Evolutionary conservation across 2,329 filamentous ascomycete genomes (phyloP).

Genomic region (Fusarium marasasianum): DNA sequence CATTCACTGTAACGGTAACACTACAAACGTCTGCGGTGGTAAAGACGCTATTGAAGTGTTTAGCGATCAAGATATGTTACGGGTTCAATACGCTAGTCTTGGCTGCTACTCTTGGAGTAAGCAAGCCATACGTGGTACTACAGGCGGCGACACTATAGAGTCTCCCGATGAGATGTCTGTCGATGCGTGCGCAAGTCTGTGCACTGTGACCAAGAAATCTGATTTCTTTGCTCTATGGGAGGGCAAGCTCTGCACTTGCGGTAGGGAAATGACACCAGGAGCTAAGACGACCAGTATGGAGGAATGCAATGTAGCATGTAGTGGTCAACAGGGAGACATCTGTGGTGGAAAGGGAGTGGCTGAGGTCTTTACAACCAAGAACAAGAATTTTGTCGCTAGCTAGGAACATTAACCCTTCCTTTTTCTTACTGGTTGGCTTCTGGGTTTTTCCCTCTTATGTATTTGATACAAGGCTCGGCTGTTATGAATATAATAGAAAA

Average conservation of each 20-base stretch:
- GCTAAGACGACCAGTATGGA: neutral
- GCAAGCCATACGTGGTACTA: neutral
- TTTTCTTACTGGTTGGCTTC: accelerated
- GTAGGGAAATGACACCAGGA: neutral
- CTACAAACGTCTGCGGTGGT: neutral
- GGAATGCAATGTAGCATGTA: neutral
- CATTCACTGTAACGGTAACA: neutral
- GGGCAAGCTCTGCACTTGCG: neutral
- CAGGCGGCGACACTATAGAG: neutral
- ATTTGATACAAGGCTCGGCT: too few species aligned
- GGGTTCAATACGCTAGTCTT: neutral
- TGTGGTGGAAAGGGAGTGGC: neutral
- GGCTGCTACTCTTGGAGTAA: neutral
- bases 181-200: neutral
- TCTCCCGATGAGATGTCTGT: neutral
- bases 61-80: neutral
- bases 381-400: neutral
- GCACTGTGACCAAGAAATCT: neutral
- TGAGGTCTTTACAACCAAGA: neutral
- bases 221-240: neutral
- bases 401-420: accelerated
- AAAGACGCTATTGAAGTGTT: neutral
- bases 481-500: too few species aligned
- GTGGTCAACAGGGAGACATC: neutral
- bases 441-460: neutral